phyloP scores from a whole-genome alignment of 2,329 filamentous ascomycete genomes.

The Pseudogymnoascus sp. region DNA sequence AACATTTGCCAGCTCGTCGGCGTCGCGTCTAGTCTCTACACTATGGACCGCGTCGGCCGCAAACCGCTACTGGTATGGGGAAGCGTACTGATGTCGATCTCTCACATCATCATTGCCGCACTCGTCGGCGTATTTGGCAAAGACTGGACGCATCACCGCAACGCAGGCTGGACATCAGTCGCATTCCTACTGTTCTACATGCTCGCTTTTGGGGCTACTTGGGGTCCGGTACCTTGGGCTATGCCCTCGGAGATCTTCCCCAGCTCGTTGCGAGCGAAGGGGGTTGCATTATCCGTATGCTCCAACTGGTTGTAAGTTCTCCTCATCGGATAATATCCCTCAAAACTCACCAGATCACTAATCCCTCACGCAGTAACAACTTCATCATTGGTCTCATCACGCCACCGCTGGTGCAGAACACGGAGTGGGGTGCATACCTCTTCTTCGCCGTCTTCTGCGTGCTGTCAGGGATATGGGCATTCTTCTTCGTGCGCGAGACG shows the following conservation, averaged over 20 bases:
- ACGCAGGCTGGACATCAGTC: constrained; percentile 47
- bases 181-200: constrained; percentile 53
- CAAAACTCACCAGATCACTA: not conserved
- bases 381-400: constrained; percentile 53
- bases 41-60: constrained; percentile 41
- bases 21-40: constrained; percentile 39
- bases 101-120: constrained; percentile 43
- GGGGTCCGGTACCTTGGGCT: constrained; percentile 28
- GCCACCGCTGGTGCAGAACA: constrained; percentile 53
- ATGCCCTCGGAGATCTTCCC: constrained; percentile 56
- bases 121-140: constrained; percentile 45
- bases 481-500: constrained; percentile 49
- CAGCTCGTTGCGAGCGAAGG: constrained; percentile 52
- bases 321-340: not conserved
- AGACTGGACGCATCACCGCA: constrained; percentile 42
- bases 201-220: constrained; percentile 42
- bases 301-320: constrained; percentile 47
- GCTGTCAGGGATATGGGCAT: constrained; percentile 42
- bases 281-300: constrained; percentile 55
- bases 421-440: constrained; percentile 48
- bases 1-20: constrained; percentile 43
- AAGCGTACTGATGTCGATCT: constrained; percentile 37
- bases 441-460: constrained; percentile 47
- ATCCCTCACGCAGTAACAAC: constrained; percentile 19
- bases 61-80: constrained; percentile 39